Evolutionary conservation across 31 red algal species (phyloP), one percentile per base, ranked within the genome.

Genomic region (Odonthalia washingtoniensis): DNA sequence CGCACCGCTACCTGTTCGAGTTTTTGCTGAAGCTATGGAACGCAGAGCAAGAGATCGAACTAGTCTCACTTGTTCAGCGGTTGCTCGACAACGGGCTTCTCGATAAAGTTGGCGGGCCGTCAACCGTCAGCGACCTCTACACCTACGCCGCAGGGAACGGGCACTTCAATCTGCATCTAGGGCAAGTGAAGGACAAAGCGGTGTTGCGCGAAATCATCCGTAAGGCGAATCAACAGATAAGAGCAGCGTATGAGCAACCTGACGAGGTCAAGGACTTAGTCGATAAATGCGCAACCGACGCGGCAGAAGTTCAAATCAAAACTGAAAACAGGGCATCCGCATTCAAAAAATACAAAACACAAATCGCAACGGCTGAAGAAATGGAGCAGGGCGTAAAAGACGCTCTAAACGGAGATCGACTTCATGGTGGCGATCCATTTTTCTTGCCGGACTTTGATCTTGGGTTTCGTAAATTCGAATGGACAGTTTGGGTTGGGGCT

Each of bases 51-150:
- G 64, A 30, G 33, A 67, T 67, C 64, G 64, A 67, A 67, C 64
- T 67, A 30, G 64, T 67, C 64, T 67, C 64, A 30, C 33, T 67
- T 67, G 33, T 35, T 35, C 64, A 67, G 64, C 27, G 30, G 30
- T 35, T 67, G 64, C 33, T 67, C 27, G 64, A 67, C 64, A 67
- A 35, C 27, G 64, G 33, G 27, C 33, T 67, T 33, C 64, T 67
- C 27, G 64, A 67, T 67, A 67, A 67, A 67, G 33, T 67, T 33
- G 64, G 64, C 33, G 64, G 64, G 30, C 64, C 64, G 33, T 67
- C 64, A 67, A 35, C 64, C 64, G 64, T 67, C 64, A 67, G 30
- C 27, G 64, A 67, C 30, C 27, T 67, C 64, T 67, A 67, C 64
- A 67, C 64, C 33, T 67, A 67, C 64, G 27, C 64, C 27, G 30